phyloP scores from a whole-genome alignment of 352 stramenopile species.

The Blastocystis hominis region DNA sequence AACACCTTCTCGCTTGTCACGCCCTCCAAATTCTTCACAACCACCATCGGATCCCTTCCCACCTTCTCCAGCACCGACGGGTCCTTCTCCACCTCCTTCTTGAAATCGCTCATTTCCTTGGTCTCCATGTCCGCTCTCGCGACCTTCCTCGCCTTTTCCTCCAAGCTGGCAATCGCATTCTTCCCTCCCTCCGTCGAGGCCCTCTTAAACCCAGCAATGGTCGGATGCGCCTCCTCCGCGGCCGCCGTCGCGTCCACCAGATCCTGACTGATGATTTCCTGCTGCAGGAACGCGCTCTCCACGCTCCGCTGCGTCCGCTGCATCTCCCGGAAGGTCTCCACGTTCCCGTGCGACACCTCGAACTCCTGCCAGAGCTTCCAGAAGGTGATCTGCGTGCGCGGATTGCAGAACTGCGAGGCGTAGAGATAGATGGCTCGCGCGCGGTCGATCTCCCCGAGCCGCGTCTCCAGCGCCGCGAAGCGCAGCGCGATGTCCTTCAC shows the following conservation, averaged over 20 bases:
- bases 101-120: constrained; percentile 21
- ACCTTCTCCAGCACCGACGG: constrained; percentile 6
- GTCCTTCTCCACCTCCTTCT: constrained; percentile 17
- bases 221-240: constrained; percentile 8
- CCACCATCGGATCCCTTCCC: not conserved
- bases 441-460: constrained; percentile 88
- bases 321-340: constrained; percentile 98
- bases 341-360: constrained; percentile 80
- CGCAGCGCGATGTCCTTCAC: constrained; percentile 82
- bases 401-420: constrained; percentile 90
- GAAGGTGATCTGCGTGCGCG: constrained; percentile 81
- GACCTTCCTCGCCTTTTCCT: constrained; percentile 20
- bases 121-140: not conserved
- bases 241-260: constrained; percentile 24
- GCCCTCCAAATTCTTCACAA: constrained; percentile 43
- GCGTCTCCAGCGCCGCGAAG: constrained; percentile 88
- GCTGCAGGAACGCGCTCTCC: constrained; percentile 82
- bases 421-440: constrained; percentile 86
- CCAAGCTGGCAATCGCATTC: not conserved
- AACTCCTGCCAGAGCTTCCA: constrained; percentile 91
- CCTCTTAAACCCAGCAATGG: constrained; percentile 37
- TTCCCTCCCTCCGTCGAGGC: constrained; percentile 21
- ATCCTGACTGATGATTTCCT: constrained; percentile 9
- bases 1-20: constrained; percentile 9
- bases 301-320: constrained; percentile 90